Evolutionary conservation across 1,284 basidiomycete species (phyloP).

Genomic region (Xerocomus nothofagi): DNA sequence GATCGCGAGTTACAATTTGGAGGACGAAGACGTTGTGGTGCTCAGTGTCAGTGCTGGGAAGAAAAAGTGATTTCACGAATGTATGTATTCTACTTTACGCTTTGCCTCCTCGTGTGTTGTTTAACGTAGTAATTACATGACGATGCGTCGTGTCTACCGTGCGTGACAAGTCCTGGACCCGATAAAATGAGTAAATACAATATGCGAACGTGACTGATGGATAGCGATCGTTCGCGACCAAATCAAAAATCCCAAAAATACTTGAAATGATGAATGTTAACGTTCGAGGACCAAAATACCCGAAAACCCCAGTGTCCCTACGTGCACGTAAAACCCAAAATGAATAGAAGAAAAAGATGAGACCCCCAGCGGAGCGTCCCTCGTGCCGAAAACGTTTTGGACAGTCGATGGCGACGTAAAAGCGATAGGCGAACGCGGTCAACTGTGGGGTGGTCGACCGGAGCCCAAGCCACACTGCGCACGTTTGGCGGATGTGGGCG

Average conservation of each 20-base stretch:
- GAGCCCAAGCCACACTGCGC: conserved; percentile 8
- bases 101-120: conserved; percentile 2
- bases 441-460: conserved; percentile 17
- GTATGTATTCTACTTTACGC: conserved; percentile 5
- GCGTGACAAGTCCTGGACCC: conserved; percentile 1
- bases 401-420: conserved; percentile 27
- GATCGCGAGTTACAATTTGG: conserved; percentile 85
- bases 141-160: conserved; percentile 11
- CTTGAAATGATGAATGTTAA: conserved; percentile 10
- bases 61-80: conserved; percentile 54
- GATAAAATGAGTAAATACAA: conserved; percentile 26
- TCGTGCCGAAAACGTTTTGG: conserved; percentile 31
- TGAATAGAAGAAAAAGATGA: conserved; percentile 12
- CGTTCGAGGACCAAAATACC: conserved; percentile 4
- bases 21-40: conserved; percentile 81
- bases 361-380: conserved; percentile 11
- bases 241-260: conserved; percentile 7
- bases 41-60: conserved; percentile 76
- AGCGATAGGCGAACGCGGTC: conserved; percentile 12
- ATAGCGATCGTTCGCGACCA: conserved; percentile 1
- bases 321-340: conserved; percentile 25
- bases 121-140: conserved; percentile 19
- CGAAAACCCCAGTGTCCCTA: conserved; percentile 6
- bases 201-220: conserved; percentile 19
- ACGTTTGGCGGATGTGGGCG: conserved; percentile 14